Evolutionary conservation across 108 stramenopile species (phyloP).

Genomic region (Discostella stelligeroides): DNA sequence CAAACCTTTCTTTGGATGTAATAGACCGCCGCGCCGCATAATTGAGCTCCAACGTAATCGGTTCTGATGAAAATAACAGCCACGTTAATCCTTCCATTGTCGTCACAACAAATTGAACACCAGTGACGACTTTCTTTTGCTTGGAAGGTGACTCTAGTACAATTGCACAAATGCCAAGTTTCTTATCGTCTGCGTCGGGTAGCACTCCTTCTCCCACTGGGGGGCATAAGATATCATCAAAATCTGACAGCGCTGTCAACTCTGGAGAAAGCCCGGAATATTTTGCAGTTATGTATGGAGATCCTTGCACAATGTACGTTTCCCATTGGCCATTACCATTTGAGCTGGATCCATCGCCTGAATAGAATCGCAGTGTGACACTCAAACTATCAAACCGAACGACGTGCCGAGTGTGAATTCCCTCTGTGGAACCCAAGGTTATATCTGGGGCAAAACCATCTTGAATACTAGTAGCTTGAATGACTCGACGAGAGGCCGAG

Average conservation of each 20-base stretch:
- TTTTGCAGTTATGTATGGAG: conserved; percentile 72
- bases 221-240: conserved; percentile 68
- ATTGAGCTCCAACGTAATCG: conserved; percentile 65
- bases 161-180: conserved; percentile 41
- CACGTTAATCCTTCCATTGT: conserved; percentile 69
- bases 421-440: conserved; percentile 58
- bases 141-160: conserved; percentile 28
- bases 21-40: conserved; percentile 47
- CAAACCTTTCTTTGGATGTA: conserved; percentile 44
- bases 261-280: conserved; percentile 61
- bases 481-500: conserved; percentile 63
- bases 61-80: conserved; percentile 84
- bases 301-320: conserved; percentile 80
- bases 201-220: conserved; percentile 17
- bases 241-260: conserved; percentile 66
- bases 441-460: conserved; percentile 78
- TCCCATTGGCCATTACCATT: conserved; percentile 56
- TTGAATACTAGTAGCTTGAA: conserved; percentile 46
- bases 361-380: conserved; percentile 70
- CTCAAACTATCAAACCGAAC: conserved; percentile 75
- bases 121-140: conserved; percentile 49
- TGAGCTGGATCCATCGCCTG: conserved; percentile 13
- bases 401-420: conserved; percentile 52
- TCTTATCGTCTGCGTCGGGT: conserved; percentile 25
- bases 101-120: conserved; percentile 76